A percentile compares a stretch with the other conserved stretches of the same genome.
Evolutionary conservation across 2,329 filamentous ascomycete genomes (phyloP).

Genomic region (Thielaviopsis populi): DNA sequence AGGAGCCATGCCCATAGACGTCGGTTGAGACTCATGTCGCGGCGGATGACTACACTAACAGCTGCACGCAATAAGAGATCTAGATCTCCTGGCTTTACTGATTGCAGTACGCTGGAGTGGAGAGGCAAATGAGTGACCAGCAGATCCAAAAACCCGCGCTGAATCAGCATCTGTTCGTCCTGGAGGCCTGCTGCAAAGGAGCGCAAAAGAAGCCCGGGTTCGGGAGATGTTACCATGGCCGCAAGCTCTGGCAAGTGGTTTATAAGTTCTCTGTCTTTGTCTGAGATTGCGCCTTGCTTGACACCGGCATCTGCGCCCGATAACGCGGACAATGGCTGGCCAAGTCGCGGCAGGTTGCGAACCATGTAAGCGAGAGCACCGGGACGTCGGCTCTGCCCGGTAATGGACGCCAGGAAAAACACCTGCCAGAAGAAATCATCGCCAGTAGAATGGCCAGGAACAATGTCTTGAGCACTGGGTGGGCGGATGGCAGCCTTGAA

Average conservation of each 20-base stretch:
- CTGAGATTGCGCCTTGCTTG: conserved; percentile 24
- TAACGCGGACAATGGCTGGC: conserved; percentile 26
- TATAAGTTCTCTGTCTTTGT: conserved; percentile 24
- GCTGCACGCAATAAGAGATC: conserved; percentile 71
- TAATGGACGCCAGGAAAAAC: conserved; percentile 85
- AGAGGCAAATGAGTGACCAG: conserved; percentile 82
- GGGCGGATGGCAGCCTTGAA: conserved; percentile 56
- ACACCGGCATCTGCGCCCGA: conserved; percentile 24
- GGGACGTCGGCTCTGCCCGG: conserved; percentile 67
- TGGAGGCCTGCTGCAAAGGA: conserved; percentile 81
- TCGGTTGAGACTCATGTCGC: conserved; percentile 94
- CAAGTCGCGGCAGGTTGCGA: conserved; percentile 59
- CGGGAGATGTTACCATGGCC: conserved; percentile 65
- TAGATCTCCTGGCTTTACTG: conserved; percentile 59
- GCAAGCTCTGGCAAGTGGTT: conserved; percentile 25
- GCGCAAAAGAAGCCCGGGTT: conserved; percentile 77
- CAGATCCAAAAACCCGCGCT: conserved; percentile 84
- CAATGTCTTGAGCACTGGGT: conserved; percentile 28
- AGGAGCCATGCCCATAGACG: conserved; percentile 94
- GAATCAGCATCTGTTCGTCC: conserved; percentile 80
- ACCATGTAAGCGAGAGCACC: conserved; percentile 78
- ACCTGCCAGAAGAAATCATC: conserved; percentile 98
- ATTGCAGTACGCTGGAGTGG: conserved; percentile 65
- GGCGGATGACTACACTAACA: conserved; percentile 69
- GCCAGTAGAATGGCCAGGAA: conserved; percentile 40